Percentiles rank a stretch among this genome's conserved stretches.
Conservation (phyloP, 2,329 filamentous ascomycete species). For the Colletotrichum chrysophilum region DNA sequence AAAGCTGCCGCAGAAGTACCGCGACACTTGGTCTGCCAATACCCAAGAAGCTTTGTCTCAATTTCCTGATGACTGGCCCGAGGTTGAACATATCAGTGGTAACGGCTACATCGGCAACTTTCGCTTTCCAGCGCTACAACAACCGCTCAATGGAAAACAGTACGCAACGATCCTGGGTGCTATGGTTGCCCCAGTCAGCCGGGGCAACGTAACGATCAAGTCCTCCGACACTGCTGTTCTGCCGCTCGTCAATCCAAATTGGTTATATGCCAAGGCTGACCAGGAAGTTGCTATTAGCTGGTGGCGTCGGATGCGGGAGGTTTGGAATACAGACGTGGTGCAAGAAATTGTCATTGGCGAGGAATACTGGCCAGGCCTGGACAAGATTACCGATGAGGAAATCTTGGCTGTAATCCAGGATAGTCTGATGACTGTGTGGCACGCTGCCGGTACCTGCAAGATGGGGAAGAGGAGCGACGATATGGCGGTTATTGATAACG, state of each 20-base stretch:
- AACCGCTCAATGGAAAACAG: slow-evolving; percentile 15
- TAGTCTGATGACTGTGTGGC: slow-evolving; percentile 53
- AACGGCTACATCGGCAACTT: slow-evolving; percentile 23
- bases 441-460: slow-evolving; percentile 57
- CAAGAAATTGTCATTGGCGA: slow-evolving; percentile 31
- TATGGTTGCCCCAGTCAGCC: slow-evolving; percentile 44
- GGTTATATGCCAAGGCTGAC: slow-evolving; percentile 46
- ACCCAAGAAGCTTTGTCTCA: not conserved
- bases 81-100: not conserved
- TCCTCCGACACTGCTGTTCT: slow-evolving; percentile 37
- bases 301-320: slow-evolving; percentile 45
- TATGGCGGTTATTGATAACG: slow-evolving; percentile 32
- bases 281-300: slow-evolving; percentile 46
- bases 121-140: not conserved
- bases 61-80: not conserved
- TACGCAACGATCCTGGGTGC: slow-evolving; percentile 26
- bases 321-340: slow-evolving; percentile 33
- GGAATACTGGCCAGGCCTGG: slow-evolving; percentile 42
- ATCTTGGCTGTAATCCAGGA: slow-evolving; percentile 35
- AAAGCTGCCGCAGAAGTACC: slow-evolving; percentile 14
- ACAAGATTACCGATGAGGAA: slow-evolving; percentile 45
- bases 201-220: slow-evolving; percentile 47
- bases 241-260: slow-evolving; percentile 52
- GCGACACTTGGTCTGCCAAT: not conserved
- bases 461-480: slow-evolving; percentile 49